phyloP scores from a whole-genome alignment of 768 basidiomycete species.

The Coprinopsis cinerea region DNA sequence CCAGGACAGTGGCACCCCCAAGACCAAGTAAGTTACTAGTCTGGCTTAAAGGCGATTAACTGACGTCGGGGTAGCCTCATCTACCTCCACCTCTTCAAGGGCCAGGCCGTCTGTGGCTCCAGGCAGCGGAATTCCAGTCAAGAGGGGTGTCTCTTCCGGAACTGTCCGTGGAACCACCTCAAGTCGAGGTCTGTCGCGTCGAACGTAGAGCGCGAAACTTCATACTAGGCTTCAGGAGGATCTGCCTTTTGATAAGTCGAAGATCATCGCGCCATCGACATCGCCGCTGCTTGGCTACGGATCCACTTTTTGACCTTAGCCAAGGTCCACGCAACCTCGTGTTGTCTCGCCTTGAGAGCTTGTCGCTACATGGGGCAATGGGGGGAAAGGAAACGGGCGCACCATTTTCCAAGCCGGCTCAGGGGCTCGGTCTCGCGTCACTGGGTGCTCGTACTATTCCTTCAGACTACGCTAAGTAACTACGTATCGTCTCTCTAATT shows the following conservation, averaged over 20 bases:
- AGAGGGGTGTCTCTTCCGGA: conserved; percentile 18
- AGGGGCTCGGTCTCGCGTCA: too few relatives aligned
- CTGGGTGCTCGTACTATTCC: too few relatives aligned
- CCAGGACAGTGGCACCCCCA: conserved; percentile 27
- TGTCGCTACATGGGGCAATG: too few relatives aligned
- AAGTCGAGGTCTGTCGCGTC: conserved; percentile 4
- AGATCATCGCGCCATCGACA: too few relatives aligned
- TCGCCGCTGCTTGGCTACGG: too few relatives aligned
- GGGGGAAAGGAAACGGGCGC: too few relatives aligned
- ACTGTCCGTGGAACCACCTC: background rate
- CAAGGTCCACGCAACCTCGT: too few relatives aligned
- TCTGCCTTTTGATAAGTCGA: too few relatives aligned
- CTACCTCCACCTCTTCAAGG: background rate
- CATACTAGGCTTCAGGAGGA: background rate
- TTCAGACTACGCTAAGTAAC: background rate
- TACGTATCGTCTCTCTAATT: background rate
- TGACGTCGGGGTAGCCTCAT: background rate
- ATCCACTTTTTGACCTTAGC: too few relatives aligned
- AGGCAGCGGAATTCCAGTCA: conserved; percentile 11
- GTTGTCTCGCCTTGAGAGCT: too few relatives aligned
- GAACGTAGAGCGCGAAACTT: background rate
- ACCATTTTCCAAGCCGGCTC: too few relatives aligned
- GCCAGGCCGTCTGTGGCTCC: conserved; percentile 7
- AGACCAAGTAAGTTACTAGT: conserved; percentile 28
- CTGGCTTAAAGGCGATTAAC: background rate